Evolutionary conservation across 163 green algal species (phyloP), one percentile per base, ranked within the genome.

Genomic region (Dunaliella salina): DNA sequence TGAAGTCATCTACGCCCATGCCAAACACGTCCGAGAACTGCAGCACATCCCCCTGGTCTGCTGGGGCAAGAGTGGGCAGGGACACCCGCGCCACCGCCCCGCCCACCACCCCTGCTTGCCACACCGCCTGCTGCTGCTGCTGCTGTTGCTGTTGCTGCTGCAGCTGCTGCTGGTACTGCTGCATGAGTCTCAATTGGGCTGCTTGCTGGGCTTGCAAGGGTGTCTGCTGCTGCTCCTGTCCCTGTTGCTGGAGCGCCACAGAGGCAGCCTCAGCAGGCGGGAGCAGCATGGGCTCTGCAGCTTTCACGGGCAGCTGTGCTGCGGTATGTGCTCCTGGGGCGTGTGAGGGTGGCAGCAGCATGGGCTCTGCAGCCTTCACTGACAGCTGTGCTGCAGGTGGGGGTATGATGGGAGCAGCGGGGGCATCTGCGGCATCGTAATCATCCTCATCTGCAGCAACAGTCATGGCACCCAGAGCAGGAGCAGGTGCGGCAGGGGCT

Each of bases 21-120:
- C 79, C 79, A 50, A 82, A 82, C 32, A 82, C 35, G 20, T 82
- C 79, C 5, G 79, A 82, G 79, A 82, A 82, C 79, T 82, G 79
- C 79, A 82, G 79, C 32, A 82, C 35, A 0, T 82, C 79, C 1
- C 35, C 79, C 79, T 50, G 30, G 79, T 82, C 79, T 32, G 79
- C 79, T 59, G 79, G 79, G 30, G 79, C 63, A 8, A 75, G 63
- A 8, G 63, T 75, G 63, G 63, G 63, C 63, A 75, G 24, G 22
- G 24, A 26, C 22, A 75, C 63, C 24, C 11, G 4, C 11, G 63
- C 24, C 63, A 75, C 22, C 11, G 22, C 63, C 63, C 63, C 63
- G 24, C 63, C 63, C 63, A 75, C 63, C 63, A 75, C 63, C 63
- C 63, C 63, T 15, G 63, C 63, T 29, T 75, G 63, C 63, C 63